Evolutionary conservation across 2,329 filamentous ascomycete species (phyloP), one percentile per base, ranked within the genome.

Genomic region (Pseudogymnoascus sp.): DNA sequence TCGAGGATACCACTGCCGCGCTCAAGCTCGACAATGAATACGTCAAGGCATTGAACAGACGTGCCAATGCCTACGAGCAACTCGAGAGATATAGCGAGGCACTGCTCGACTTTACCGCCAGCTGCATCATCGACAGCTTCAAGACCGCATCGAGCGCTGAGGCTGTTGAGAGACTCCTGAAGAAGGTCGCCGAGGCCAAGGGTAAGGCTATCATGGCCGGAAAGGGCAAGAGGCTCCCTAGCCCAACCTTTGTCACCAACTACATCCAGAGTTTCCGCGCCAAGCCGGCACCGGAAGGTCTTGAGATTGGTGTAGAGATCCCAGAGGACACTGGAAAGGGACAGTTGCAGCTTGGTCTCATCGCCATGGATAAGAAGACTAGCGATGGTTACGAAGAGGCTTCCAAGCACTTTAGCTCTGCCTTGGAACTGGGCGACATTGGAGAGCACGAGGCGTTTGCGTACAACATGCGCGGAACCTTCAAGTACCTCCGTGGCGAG

Each of bases 41-140:
- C 75, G 87, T 99, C 76, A 97, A 99, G 81, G 94, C 94, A 35
- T 82, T 99, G 69, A 99, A 99, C 82, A 88, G 94, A 71, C 86
- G 94, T 70, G 94, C 94, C 61, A 95, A 95, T 73, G 94, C 94
- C 62, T 99, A 97, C 76, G 94, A 99, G 78, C 89, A 97, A 74
- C 84, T 94, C 47, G 87, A 87, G 70, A 88, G 88, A 76, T 96
- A 88, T 79, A 94, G 92, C 74, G 93, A 97, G 73, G 93, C 94
- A 50, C 86, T 99, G 7, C 84, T 99, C 66, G 94, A 99, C 78
- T 97, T 96, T 78, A 99, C 94, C 7, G 94, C 94, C 63, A 97
- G 93, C 78, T 99, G 94, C 79, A 99, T 99, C 75, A 96, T 99
- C 74, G 94, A 99, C 74, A 89, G 89, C 65, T 99, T 99, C 82